These are phyloP conservation scores for Paradendryphiella salina DNA, from an alignment of 2,329 filamentous ascomycete genomes.

Conservation along the genomic window DNA sequence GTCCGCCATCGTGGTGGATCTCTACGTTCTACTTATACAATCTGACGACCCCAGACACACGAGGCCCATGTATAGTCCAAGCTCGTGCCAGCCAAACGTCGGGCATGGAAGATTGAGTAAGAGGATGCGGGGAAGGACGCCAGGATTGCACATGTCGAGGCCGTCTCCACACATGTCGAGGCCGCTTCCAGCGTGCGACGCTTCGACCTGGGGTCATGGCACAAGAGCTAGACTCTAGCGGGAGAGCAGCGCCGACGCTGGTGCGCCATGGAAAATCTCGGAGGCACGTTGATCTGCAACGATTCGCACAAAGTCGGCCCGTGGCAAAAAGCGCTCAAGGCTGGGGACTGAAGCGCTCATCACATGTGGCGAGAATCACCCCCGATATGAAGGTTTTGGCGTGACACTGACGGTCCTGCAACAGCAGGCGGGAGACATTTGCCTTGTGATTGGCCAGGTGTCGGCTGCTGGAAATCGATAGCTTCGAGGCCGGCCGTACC, in stretches of 20 bases:
- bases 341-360: neutral
- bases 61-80: constrained; percentile 14
- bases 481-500: constrained; percentile 7
- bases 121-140: constrained; percentile 32
- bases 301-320: constrained; percentile 24
- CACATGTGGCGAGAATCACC: constrained; percentile 2
- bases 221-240: constrained; percentile 18
- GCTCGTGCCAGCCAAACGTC: constrained; percentile 19
- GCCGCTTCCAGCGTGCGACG: constrained; percentile 2
- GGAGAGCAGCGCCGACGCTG: constrained; percentile 24
- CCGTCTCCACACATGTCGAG: constrained; percentile 13
- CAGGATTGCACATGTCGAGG: constrained; percentile 15
- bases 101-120: constrained; percentile 25
- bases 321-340: constrained; percentile 2
- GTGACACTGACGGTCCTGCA: neutral
- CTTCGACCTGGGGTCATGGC: constrained; percentile 14
- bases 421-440: neutral
- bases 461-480: constrained; percentile 19
- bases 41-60: constrained; percentile 13
- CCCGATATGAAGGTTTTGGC: neutral
- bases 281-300: neutral
- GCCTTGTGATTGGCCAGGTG: constrained; percentile 21
- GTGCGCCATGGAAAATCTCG: constrained; percentile 6
- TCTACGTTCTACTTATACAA: constrained; percentile 29
- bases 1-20: constrained; percentile 17